Conservation (phyloP, 306 rosid species). For the Prunus padus region DNA sequence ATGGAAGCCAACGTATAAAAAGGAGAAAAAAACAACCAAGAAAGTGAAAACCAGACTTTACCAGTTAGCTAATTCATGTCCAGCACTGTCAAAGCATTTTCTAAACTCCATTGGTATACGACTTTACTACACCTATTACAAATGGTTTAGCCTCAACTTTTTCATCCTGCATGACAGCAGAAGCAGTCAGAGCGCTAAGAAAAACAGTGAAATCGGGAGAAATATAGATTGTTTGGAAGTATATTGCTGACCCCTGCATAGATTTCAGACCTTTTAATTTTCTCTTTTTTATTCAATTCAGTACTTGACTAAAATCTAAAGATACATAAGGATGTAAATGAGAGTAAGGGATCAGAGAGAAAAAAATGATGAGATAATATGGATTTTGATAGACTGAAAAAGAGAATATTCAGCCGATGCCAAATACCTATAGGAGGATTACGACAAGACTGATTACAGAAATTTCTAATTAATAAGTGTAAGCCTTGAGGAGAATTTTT, state of each 20-base stretch:
- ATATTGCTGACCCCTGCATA: neutral
- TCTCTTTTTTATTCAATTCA: neutral
- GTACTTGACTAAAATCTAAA: neutral
- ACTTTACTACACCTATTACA: neutral
- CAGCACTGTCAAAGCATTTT: neutral
- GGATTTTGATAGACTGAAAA: neutral
- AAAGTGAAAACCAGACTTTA: neutral
- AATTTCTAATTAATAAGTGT: neutral
- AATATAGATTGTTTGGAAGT: neutral
- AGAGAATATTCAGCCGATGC: neutral
- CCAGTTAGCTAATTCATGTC: neutral
- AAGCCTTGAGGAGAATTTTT: no score
- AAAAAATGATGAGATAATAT: neutral
- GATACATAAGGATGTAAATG: neutral
- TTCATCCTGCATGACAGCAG: conserved; percentile 24
- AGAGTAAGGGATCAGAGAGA: neutral
- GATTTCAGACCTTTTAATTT: neutral
- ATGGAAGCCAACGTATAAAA: neutral
- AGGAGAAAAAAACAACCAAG: neutral
- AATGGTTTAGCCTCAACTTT: neutral
- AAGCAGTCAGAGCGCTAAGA: neutral
- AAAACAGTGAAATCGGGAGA: neutral
- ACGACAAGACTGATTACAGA: neutral
- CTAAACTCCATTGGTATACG: neutral
- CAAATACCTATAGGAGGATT: neutral